These are phyloP conservation scores for Litchi chinensis DNA, from an alignment of 345 rosid genomes.

Conservation along the genomic window DNA sequence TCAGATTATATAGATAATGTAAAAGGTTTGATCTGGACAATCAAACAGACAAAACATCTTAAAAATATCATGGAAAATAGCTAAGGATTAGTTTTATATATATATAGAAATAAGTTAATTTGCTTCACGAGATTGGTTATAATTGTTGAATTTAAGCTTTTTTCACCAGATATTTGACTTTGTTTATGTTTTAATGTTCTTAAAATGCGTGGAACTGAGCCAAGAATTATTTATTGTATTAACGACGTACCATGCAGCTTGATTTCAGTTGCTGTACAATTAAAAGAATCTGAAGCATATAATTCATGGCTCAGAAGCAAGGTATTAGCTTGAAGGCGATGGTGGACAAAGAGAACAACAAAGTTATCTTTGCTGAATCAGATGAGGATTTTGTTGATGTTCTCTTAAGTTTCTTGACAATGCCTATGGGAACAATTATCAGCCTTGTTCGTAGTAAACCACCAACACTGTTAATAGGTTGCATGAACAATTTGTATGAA, in stretches of 20 bases:
- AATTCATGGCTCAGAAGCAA: background rate
- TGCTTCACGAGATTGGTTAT: background rate
- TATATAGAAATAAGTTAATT: background rate
- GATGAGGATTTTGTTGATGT: conserved; percentile 26
- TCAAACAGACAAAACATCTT: background rate
- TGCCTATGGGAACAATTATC: conserved; percentile 28
- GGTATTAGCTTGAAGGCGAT: conserved; percentile 26
- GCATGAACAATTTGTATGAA: conserved; percentile 28
- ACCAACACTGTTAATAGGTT: background rate
- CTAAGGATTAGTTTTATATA: no score
- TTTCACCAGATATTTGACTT: background rate
- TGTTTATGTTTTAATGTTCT: background rate
- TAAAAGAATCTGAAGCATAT: background rate
- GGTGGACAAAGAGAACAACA: conserved; percentile 26
- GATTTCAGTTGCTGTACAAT: background rate
- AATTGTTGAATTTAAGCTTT: background rate
- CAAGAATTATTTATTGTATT: background rate
- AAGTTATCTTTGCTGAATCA: conserved; percentile 24
- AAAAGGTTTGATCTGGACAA: background rate
- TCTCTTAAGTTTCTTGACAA: conserved; percentile 34
- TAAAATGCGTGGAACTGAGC: background rate
- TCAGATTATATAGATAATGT: background rate
- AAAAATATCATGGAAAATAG: no score
- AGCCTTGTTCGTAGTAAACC: background rate
- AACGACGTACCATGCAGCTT: background rate